Base-by-base conservation (phyloP, 768 basidiomycete genomes). In the Inosperma sp. region DNA sequence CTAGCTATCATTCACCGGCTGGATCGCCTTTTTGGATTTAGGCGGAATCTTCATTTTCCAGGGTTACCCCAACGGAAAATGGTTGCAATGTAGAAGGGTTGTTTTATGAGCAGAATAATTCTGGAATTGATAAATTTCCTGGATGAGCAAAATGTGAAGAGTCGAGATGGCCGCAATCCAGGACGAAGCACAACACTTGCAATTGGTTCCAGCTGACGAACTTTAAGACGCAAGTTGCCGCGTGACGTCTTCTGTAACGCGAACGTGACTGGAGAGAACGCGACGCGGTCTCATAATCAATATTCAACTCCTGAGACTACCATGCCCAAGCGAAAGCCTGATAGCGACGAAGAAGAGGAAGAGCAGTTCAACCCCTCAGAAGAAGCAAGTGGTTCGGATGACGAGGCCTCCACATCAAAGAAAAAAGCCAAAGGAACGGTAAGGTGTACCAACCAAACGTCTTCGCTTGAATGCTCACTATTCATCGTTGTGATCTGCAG, bases 11-110 rank as follows among this genome's bases (percentile, higher is more conserved):
- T 83, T 67, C 65, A 90, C 90, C 59, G 88, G 88, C 59, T 85
- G 78, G 56, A 79, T 77, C 62, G 81, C 81, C 73, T 83, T 86
- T 82, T 88, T 91, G 42, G 87, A 81, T 75, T 86, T 86, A 68
- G 84, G 84, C 61, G 82, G 76, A 71, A 93, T 91, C 81, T 86
- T 91, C 91, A 93, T 93, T 61, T 70, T 77, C 79, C 78, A 72
- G 74, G 77, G 75, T 69, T 54, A 69, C 59, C 69, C 73, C 76
- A 71, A 64, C 49, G 68, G 59, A 65, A 56, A 64, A 61, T 19
- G 23, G 8, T 21, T 50, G 34, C 19, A 19, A 50, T 23, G 6
- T 30, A 23, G 9, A 5, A 8, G 16, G 27, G n/a, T n/a, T 27
- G 48, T 29, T n/a, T n/a, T n/a, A n/a, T n/a, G n/a, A n/a, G n/a